Base-by-base conservation (phyloP, 257 asterid genomes). In the Haberlea rhodopensis region DNA sequence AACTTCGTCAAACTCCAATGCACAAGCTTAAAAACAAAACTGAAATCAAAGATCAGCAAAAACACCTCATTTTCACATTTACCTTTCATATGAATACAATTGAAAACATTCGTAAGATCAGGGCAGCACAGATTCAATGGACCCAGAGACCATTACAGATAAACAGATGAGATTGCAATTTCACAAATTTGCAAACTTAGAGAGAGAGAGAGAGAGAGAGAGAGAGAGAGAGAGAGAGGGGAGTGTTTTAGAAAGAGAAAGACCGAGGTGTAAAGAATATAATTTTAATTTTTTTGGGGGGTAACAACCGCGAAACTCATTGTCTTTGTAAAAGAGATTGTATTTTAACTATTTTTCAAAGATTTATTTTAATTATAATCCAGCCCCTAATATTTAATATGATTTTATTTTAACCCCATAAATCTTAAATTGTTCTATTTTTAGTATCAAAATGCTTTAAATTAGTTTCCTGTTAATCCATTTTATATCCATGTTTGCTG, bases 271-370 rank as follows among this genome's bases (percentile, higher is more conserved):
- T 73, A 71, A 75, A 48, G 75, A 69, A 78, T 46, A 58, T 71
- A 53, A 53, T 58, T 73, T 62, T 70, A 57, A 65, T 57, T 68
- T 65, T 32, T 43, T n/a, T n/a, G n/a, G 78, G 65, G 74, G 76
- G 65, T 78, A 72, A 73, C 78, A 79, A 77, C 88, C 88, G 88
- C 88, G 88, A 82, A 82, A 82, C 76, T 49, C 80, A n/a, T n/a
- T n/a, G n/a, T n/a, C n/a, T n/a, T n/a, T n/a, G n/a, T n/a, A n/a
- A n/a, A n/a, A n/a, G n/a, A n/a, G n/a, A n/a, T n/a, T n/a, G n/a
- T n/a, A n/a, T n/a, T n/a, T n/a, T n/a, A n/a, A n/a, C n/a, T n/a
- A n/a, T n/a, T n/a, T n/a, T n/a, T n/a, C n/a, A n/a, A n/a, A n/a
- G n/a, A n/a, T n/a, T n/a, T n/a, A n/a, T n/a, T n/a, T n/a, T n/a